Base-by-base conservation (phyloP, 352 stramenopile species). In the Pythium aquatile region DNA sequence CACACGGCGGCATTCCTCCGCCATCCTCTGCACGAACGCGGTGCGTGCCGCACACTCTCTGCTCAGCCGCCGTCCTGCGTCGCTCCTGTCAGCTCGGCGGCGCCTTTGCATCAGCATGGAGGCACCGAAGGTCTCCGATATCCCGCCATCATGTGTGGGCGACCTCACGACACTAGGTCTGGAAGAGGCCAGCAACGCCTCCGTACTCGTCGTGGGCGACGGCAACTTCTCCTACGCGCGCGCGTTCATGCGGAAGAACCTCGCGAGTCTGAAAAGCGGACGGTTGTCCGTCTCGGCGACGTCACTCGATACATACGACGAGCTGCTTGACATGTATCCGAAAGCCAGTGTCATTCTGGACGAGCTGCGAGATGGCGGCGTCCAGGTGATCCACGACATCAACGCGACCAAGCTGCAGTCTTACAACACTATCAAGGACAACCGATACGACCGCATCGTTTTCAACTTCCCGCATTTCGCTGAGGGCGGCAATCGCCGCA, bases 401-500 rank as follows among this genome's bases (percentile, higher is more conserved):
- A 87, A 96, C 62, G 87, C 83, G 28, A 93, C 83, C 5, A 74
- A 72, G 33, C 77, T 96, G 20, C 63, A 87, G 49, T 67, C 58
- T 11, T 87, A 83, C 63, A 42, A 68, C 32, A 11, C 10, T 24
- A 33, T 68, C 40, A n/a, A 24, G 9, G n/a, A 26, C 2, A 59
- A 20, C 35, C 55, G 24, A 20, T 89, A 90, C 32, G 84, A 94
- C 55, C 76, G 83, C 24, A 76, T 96, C 58, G 82, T 96, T 58
- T 96, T 96, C 73, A 96, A 96, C 63, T 96, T 93, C 63, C 87
- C 87, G 37, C 85, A 96, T 56, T 93, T 82, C 54, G 85, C 82
- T 28, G 83, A 87, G n/a, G 79, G 82, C 48, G 83, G 82, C 52
- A 87, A 76, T 52, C 83, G 82, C 65, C 77, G 81, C 58, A 93